Evolutionary conservation across 208 protist species (phyloP).

Genomic region (Wallacemonas sp.): DNA sequence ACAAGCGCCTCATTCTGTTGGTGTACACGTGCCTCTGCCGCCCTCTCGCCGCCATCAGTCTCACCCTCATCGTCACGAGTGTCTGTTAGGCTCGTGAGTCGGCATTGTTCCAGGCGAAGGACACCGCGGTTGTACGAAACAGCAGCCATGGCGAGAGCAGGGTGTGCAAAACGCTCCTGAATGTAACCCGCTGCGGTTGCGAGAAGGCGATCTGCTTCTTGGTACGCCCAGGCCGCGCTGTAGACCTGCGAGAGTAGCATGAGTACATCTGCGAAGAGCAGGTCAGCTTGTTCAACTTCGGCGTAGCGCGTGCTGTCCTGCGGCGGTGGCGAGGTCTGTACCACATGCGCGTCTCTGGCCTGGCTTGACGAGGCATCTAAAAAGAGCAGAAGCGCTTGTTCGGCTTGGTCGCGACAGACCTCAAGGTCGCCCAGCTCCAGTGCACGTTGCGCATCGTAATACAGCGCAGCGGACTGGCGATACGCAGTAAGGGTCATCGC

Average conservation of each 20-base stretch:
- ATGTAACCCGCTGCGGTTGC: slow-evolving; percentile 58
- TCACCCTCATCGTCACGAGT: no score
- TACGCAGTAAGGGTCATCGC: not conserved
- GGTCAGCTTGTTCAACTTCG: slow-evolving; percentile 15
- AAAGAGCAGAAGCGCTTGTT: slow-evolving; percentile 27
- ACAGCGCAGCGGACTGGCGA: slow-evolving; percentile 14
- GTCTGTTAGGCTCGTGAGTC: slow-evolving; percentile 6
- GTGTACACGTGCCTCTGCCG: no score
- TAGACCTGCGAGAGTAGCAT: slow-evolving; percentile 55
- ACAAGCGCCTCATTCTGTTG: slow-evolving; percentile 28
- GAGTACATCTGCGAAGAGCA: slow-evolving; percentile 43
- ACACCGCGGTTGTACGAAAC: slow-evolving; percentile 53
- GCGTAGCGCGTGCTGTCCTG: not conserved
- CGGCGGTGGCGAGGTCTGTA: not conserved
- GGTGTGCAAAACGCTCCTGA: slow-evolving; percentile 34
- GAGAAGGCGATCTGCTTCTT: slow-evolving; percentile 59
- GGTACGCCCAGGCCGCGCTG: slow-evolving; percentile 34
- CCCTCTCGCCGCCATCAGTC: no score
- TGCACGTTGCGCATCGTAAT: slow-evolving; percentile 25
- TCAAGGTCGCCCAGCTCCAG: slow-evolving; percentile 35
- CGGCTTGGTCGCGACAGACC: slow-evolving; percentile 26
- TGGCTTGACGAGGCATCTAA: slow-evolving; percentile 14
- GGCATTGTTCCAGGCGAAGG: slow-evolving; percentile 39
- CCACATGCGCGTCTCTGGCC: slow-evolving; percentile 10
- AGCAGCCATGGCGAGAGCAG: slow-evolving; percentile 25